Conservation (phyloP, 1,139 yeast genomes). For the Yamadazyma blattariae region DNA sequence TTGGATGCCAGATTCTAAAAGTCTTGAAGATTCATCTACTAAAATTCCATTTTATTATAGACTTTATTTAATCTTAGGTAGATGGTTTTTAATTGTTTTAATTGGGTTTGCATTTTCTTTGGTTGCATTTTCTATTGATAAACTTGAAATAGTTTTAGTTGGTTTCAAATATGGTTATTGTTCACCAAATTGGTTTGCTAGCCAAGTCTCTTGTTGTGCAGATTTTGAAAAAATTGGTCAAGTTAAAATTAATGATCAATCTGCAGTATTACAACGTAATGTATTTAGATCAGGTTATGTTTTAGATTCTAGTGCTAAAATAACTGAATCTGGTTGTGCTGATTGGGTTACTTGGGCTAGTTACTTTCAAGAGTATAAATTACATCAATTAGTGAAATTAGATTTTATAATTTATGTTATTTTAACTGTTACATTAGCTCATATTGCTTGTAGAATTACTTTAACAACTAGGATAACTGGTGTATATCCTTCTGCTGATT, state of each 20-base stretch:
- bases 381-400: constrained; percentile 13
- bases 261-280: constrained; percentile 9
- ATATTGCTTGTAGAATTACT: constrained; percentile 47
- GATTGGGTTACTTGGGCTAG: constrained; percentile 51
- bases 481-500: constrained; percentile 8
- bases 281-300: constrained; percentile 23
- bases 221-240: not conserved
- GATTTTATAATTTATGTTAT: constrained; percentile 41
- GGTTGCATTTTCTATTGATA: constrained; percentile 52
- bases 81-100: constrained; percentile 51
- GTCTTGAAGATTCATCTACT: not conserved
- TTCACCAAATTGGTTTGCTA: constrained; percentile 41
- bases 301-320: constrained; percentile 7
- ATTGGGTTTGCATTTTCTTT: constrained; percentile 50
- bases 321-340: constrained; percentile 21
- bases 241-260: constrained; percentile 1
- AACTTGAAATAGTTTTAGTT: constrained; percentile 47
- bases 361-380: constrained; percentile 21
- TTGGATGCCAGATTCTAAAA: constrained; percentile 13
- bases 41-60: constrained; percentile 24
- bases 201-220: constrained; percentile 46
- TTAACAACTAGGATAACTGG: constrained; percentile 45
- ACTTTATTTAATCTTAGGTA: constrained; percentile 26
- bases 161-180: constrained; percentile 60
- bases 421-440: constrained; percentile 43